Conservation (phyloP, 352 stramenopile genomes). For the Elongisporangium senticosum region DNA sequence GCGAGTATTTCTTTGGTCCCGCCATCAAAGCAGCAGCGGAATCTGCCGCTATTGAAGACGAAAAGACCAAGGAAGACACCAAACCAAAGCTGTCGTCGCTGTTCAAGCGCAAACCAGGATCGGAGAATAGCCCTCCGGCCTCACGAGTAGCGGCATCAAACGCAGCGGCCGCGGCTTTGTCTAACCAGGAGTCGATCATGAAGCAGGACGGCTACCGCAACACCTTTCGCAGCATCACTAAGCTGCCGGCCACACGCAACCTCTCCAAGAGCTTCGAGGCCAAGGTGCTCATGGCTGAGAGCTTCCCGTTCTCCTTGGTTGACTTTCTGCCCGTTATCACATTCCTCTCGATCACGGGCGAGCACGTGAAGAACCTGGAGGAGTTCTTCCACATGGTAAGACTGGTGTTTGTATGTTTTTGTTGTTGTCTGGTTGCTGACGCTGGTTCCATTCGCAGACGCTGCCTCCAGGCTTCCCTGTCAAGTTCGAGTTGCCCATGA, state of each 20-base stretch:
- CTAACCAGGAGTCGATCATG: constrained; percentile 4
- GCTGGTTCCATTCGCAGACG: constrained; percentile 30
- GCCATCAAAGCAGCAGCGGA: neutral
- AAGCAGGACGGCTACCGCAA: constrained; percentile 23
- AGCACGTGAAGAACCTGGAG: constrained; percentile 74
- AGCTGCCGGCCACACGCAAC: constrained; percentile 34
- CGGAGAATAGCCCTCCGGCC: neutral
- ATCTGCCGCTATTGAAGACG: neutral
- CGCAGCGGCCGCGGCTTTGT: neutral
- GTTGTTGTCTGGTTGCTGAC: constrained; percentile 2
- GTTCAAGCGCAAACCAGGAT: constrained; percentile 29
- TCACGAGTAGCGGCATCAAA: neutral
- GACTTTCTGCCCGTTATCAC: constrained; percentile 76
- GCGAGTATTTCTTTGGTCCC: constrained; percentile 51
- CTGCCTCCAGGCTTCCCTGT: constrained; percentile 75
- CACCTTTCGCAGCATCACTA: constrained; percentile 58
- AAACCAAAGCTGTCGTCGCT: constrained; percentile 33
- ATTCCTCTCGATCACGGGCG: constrained; percentile 69
- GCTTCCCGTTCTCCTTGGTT: constrained; percentile 59
- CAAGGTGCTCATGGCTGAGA: constrained; percentile 73
- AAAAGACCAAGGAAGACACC: constrained; percentile 1
- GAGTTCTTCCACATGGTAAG: constrained; percentile 82
- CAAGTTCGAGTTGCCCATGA: constrained; percentile 79
- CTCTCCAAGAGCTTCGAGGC: constrained; percentile 70
- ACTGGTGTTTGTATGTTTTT: constrained; percentile 4